Base-by-base conservation (phyloP, 208 protist genomes). In the Leishmania amazonensis region DNA sequence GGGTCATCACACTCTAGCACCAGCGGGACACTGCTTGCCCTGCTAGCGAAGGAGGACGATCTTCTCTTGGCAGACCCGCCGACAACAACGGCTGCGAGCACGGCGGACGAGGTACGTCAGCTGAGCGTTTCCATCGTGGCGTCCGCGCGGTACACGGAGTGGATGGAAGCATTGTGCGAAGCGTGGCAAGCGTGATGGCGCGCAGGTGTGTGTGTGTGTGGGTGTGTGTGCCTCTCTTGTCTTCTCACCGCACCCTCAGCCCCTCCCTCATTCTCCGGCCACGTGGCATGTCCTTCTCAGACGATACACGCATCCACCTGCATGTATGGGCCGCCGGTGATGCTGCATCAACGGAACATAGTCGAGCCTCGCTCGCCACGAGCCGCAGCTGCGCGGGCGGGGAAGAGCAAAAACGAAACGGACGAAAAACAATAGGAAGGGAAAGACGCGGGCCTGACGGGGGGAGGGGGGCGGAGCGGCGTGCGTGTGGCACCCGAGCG, bases 21-120 rank as follows among this genome's bases (percentile, higher is more conserved):
- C 47, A 42, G 42, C 35, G 31, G 35, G 77, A 57, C 65, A 71
- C 24, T 68, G 38, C 57, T 60, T 81, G 31, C 75, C 60, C 76
- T 78, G 19, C 53, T 85, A 42, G 81, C 81, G 15, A 67, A 47
- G 42, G 81, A 85, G 28, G 81, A 85, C 2, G 75, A 78, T 53
- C 28, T 80, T 13, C 24, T 76, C 5, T 42, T 85, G 49, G 73
- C 49, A 7, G 31, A 28, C 38, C 24, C 13, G 17, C 4, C 28
- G 70, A 54, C 45, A n/a, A 2, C 42, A 51, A 53, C 15, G 28
- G 3, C 17, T 51, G 64, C 53, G 5, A 54, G 3, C 45, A 35
- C 54, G n/a, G 58, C 28, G 17, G 70, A 58, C 15, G 68, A 64
- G n/a, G 21, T 45, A 45, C 64, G 15, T 7, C 73, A 70, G 62